phyloP scores from a whole-genome alignment of 2,329 filamentous ascomycete species.

The Hirsutella minnesotensis region DNA sequence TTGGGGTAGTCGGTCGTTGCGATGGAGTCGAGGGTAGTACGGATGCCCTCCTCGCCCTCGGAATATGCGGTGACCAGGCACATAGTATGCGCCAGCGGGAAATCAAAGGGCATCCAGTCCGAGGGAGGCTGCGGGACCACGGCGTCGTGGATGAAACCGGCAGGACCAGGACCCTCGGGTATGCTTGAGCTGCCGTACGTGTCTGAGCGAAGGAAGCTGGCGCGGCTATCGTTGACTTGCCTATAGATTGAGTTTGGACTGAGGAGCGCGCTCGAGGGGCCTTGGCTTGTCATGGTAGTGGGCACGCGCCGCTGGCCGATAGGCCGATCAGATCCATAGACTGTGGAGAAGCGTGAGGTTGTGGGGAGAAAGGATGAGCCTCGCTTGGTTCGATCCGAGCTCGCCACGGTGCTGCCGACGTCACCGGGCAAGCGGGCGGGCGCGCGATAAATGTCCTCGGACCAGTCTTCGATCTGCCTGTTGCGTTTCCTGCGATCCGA shows the following conservation, averaged over 20 bases:
- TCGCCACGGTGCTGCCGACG: slow-evolving; percentile 50
- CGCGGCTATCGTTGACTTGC: slow-evolving; percentile 48
- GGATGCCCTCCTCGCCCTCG: slow-evolving; percentile 83
- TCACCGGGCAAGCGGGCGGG: slow-evolving; percentile 72
- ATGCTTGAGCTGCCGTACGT: slow-evolving; percentile 40
- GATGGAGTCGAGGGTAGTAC: slow-evolving; percentile 90
- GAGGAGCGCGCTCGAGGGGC: slow-evolving; percentile 59
- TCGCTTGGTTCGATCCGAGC: slow-evolving; percentile 66
- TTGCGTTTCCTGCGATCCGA: slow-evolving; percentile 74
- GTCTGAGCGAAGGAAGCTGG: slow-evolving; percentile 53
- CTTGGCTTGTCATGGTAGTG: slow-evolving; percentile 92
- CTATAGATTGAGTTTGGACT: slow-evolving; percentile 63
- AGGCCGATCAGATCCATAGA: slow-evolving; percentile 62
- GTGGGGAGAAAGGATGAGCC: slow-evolving; percentile 77
- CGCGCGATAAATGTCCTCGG: slow-evolving; percentile 90
- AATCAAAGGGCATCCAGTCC: slow-evolving; percentile 96
- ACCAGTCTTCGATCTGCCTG: slow-evolving; percentile 95
- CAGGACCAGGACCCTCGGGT: slow-evolving; percentile 64
- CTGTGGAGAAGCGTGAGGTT: slow-evolving; percentile 87
- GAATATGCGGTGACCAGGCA: slow-evolving; percentile 96
- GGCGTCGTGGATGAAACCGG: slow-evolving; percentile 91
- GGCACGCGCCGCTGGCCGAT: slow-evolving; percentile 44
- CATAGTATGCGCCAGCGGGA: slow-evolving; percentile 83
- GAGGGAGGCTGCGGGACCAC: slow-evolving; percentile 93
- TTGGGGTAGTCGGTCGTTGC: slow-evolving; percentile 98